Evolutionary conservation across 2,329 filamentous ascomycete genomes (phyloP).

Genomic region (Fusarium goolgardi): DNA sequence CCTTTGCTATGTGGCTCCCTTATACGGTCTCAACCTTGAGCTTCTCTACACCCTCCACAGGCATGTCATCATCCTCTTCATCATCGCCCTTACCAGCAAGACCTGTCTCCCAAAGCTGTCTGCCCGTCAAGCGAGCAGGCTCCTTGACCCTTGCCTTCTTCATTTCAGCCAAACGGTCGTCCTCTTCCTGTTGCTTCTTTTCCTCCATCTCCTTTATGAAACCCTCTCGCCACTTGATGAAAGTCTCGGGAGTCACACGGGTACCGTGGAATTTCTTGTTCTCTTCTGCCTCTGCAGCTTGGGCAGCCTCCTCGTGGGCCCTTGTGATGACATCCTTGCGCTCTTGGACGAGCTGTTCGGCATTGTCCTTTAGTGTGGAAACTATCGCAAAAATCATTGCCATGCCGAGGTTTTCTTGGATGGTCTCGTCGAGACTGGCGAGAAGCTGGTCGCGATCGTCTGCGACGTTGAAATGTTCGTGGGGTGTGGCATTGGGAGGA

Average conservation of each 20-base stretch:
- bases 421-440: constrained; percentile 74
- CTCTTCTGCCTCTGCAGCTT: constrained; percentile 84
- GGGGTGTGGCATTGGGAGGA: constrained; percentile 74
- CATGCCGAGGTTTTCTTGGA: constrained; percentile 95
- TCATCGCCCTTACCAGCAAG: constrained; percentile 74
- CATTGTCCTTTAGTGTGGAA: constrained; percentile 86
- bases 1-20: neutral
- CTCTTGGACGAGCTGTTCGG: constrained; percentile 84
- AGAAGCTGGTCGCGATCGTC: constrained; percentile 83
- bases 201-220: constrained; percentile 88
- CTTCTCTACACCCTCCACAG: constrained; percentile 73
- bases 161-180: constrained; percentile 84
- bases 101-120: constrained; percentile 82
- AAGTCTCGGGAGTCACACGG: constrained; percentile 86
- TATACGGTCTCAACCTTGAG: constrained; percentile 72
- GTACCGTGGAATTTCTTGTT: constrained; percentile 97
- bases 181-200: constrained; percentile 72
- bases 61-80: constrained; percentile 74
- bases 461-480: constrained; percentile 81
- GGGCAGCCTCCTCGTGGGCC: constrained; percentile 64
- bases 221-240: constrained; percentile 81
- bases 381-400: constrained; percentile 96
- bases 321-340: constrained; percentile 74
- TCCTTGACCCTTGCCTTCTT: constrained; percentile 83
- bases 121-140: constrained; percentile 76